Evolutionary conservation across 2,329 filamentous ascomycete species (phyloP).

Genomic region (Microsporum ferrugineum): DNA sequence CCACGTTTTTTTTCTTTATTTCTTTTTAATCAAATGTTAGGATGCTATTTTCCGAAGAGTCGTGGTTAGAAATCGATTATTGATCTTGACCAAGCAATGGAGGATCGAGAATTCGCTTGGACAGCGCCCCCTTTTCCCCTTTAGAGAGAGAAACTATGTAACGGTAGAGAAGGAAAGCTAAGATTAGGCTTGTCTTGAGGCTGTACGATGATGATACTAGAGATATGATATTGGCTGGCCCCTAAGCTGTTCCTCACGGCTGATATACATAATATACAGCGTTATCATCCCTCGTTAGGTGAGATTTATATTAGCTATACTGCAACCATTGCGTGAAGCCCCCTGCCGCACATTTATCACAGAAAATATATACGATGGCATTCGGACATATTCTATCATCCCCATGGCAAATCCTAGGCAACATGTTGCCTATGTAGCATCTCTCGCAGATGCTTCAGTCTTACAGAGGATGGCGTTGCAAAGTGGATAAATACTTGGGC

Average conservation of each 20-base stretch:
- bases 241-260: neutral
- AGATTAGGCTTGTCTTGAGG: neutral
- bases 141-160: neutral
- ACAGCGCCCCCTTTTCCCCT: neutral
- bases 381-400: constrained; percentile 1
- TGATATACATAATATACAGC: neutral
- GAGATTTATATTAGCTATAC: neutral
- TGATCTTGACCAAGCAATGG: neutral
- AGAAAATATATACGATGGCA: neutral
- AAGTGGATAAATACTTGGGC: neutral
- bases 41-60: neutral
- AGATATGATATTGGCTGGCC: neutral
- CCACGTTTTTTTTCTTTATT: neutral
- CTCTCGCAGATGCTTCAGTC: too few relatives aligned
- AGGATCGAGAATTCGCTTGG: neutral
- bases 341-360: neutral
- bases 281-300: neutral
- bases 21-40: neutral
- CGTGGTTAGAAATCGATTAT: neutral
- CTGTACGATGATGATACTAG: neutral
- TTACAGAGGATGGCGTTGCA: neutral
- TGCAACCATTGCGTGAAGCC: neutral
- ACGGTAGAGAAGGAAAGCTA: neutral
- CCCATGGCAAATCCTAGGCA: neutral
- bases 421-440: too few relatives aligned